These are phyloP conservation scores for Cytospora chrysosperma DNA, from an alignment of 2,329 filamentous ascomycete genomes.

Conservation along the genomic window DNA sequence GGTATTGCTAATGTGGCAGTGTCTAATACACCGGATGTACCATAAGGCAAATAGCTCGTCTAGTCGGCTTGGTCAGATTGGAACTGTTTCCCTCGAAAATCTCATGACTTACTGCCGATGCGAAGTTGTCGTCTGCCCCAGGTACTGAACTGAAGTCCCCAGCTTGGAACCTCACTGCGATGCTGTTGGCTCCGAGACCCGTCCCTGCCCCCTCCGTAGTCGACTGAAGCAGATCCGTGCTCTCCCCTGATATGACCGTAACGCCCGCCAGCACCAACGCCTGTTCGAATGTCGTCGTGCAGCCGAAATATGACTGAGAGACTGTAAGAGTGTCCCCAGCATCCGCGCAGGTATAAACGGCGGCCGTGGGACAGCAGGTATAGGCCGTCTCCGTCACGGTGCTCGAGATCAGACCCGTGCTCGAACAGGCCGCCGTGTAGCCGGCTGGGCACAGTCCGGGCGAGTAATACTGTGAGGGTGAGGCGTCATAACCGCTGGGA, in stretches of 20 bases:
- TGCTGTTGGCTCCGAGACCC: slow-evolving; percentile 15
- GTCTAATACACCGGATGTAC: not conserved
- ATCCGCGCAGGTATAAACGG: slow-evolving; percentile 28
- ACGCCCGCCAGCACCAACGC: slow-evolving; percentile 25
- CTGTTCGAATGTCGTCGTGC: slow-evolving; percentile 28
- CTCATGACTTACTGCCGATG: slow-evolving; percentile 11
- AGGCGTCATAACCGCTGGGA: slow-evolving; percentile 29
- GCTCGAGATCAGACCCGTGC: slow-evolving; percentile 20
- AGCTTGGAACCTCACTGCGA: slow-evolving; percentile 17
- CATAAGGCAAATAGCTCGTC: not conserved
- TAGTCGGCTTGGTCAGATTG: not conserved
- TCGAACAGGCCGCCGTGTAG: slow-evolving; percentile 32
- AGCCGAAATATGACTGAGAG: slow-evolving; percentile 24
- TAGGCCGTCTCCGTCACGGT: slow-evolving; percentile 30
- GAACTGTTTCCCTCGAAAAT: not conserved
- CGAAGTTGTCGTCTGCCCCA: slow-evolving; percentile 12
- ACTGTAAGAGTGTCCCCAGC: not conserved
- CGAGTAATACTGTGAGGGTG: slow-evolving; percentile 30
- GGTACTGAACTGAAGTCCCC: slow-evolving; percentile 20
- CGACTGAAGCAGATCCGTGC: slow-evolving; percentile 4
- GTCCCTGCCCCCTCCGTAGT: slow-evolving; percentile 7
- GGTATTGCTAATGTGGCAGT: not conserved
- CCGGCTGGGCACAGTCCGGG: slow-evolving; percentile 30
- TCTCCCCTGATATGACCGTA: slow-evolving; percentile 27
- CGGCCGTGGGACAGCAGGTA: slow-evolving; percentile 30